Percentiles rank a stretch among this genome's conserved stretches.
These are phyloP conservation scores for Monascus purpureus DNA, from an alignment of 495 filamentous ascomycete genomes.

Conservation along the genomic window DNA sequence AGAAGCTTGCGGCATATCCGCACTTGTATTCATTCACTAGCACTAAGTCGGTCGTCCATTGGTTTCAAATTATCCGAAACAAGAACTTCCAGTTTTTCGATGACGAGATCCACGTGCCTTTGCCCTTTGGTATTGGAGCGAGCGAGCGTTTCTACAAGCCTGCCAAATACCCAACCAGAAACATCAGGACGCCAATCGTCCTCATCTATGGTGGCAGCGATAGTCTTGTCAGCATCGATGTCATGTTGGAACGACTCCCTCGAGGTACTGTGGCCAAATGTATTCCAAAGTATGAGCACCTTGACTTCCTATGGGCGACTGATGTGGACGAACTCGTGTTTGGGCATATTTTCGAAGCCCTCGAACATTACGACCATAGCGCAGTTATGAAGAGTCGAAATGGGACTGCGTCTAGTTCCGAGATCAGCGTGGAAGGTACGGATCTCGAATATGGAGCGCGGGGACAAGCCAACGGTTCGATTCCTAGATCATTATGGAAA, in stretches of 20 bases:
- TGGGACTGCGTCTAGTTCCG: constrained; percentile 3
- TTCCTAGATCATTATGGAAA: too few species aligned
- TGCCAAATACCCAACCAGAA: constrained; percentile 87
- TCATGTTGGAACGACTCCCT: constrained; percentile 83
- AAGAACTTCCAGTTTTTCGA: constrained; percentile 96
- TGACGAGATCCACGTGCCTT: constrained; percentile 65
- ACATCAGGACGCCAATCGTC: constrained; percentile 92
- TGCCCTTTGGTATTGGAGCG: constrained; percentile 41
- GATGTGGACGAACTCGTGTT: constrained; percentile 80
- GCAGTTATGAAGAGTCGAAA: not conserved
- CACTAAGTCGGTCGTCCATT: constrained; percentile 91
- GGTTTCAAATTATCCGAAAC: constrained; percentile 98
- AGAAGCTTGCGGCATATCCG: constrained; percentile 94
- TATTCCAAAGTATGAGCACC: constrained; percentile 84
- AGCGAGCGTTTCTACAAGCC: constrained; percentile 69
- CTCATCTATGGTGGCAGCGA: constrained; percentile 88
- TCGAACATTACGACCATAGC: constrained; percentile 43
- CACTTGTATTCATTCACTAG: constrained; percentile 94
- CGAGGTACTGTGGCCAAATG: constrained; percentile 67
- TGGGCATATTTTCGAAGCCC: constrained; percentile 74
- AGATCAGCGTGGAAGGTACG: constrained; percentile 7
- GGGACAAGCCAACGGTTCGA: not conserved
- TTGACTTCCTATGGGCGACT: constrained; percentile 92
- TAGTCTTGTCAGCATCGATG: constrained; percentile 84
- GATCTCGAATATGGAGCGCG: not conserved